These are phyloP conservation scores for Claviceps sp. DNA, from an alignment of 2,329 filamentous ascomycete species.

Conservation along the genomic window DNA sequence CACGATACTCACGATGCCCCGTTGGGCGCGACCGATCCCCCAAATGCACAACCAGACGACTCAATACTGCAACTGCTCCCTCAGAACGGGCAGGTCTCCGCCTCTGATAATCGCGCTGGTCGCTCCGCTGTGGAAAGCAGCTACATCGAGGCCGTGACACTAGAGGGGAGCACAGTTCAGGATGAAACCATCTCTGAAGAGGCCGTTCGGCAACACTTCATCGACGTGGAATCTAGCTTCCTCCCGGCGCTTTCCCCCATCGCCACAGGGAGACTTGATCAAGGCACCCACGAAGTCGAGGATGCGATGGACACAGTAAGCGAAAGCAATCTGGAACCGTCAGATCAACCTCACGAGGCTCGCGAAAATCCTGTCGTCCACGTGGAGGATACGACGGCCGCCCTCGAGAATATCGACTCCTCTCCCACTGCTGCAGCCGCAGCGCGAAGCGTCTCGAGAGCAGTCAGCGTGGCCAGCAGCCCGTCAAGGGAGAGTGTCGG, in stretches of 20 bases:
- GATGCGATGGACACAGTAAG: slow-evolving; percentile 43
- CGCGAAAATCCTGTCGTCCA: slow-evolving; percentile 15
- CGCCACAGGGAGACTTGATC: slow-evolving; percentile 27
- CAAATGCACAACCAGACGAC: slow-evolving; percentile 6
- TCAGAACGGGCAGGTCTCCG: slow-evolving; percentile 9
- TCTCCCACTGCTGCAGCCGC: slow-evolving; percentile 43
- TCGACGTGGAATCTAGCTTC: slow-evolving; percentile 55
- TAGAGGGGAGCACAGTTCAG: slow-evolving; percentile 19
- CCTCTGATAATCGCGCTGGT: not conserved
- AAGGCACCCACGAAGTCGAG: slow-evolving; percentile 26
- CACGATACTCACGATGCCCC: not conserved
- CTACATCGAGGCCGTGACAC: slow-evolving; percentile 27
- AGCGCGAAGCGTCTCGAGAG: slow-evolving; percentile 38
- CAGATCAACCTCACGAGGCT: slow-evolving; percentile 3
- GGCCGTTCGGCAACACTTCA: slow-evolving; percentile 40
- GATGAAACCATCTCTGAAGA: slow-evolving; percentile 40
- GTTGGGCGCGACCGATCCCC: not conserved
- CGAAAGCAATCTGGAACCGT: slow-evolving; percentile 17
- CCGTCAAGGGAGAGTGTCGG: not conserved
- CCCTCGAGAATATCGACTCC: slow-evolving; percentile 39
- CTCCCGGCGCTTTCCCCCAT: slow-evolving; percentile 44
- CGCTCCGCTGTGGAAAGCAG: slow-evolving; percentile 20
- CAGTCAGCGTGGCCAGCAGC: slow-evolving; percentile 31
- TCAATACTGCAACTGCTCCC: slow-evolving; percentile 7
- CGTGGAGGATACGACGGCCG: slow-evolving; percentile 31